Evolutionary conservation across 2,329 filamentous ascomycete species (phyloP).

Genomic region (Xylaria polymorpha): DNA sequence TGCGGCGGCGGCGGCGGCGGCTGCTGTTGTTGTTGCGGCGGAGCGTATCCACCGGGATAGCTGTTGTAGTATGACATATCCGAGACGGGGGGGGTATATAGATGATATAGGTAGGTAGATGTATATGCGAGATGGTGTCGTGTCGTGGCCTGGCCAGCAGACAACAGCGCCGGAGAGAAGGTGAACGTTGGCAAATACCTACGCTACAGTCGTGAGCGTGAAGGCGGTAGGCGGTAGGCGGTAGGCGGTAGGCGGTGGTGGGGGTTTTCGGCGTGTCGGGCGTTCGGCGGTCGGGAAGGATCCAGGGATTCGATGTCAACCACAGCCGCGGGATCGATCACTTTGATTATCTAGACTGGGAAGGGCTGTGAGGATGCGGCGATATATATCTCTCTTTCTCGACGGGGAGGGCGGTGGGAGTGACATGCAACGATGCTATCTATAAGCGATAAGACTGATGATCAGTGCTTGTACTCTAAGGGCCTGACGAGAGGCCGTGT

Average conservation of each 20-base stretch:
- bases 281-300: constrained; percentile 11
- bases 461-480: constrained; percentile 25
- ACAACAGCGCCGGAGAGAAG: constrained; percentile 19
- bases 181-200: too few species aligned
- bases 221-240: neutral
- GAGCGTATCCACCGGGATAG: constrained; percentile 51
- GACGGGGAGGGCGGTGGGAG: constrained; percentile 23
- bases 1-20: constrained; percentile 47
- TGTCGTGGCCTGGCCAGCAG: constrained; percentile 13
- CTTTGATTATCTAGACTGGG: constrained; percentile 29
- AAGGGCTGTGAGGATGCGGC: constrained; percentile 32
- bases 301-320: constrained; percentile 19
- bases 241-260: neutral
- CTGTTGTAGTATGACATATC: constrained; percentile 51
- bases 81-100: constrained; percentile 18
- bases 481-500: constrained; percentile 11
- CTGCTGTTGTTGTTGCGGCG: constrained; percentile 49
- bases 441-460: constrained; percentile 30
- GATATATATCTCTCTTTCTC: constrained; percentile 36
- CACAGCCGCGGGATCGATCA: constrained; percentile 27
- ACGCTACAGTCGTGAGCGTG: constrained; percentile 21
- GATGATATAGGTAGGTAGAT: constrained; percentile 7
- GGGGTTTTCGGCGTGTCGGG: constrained; percentile 29
- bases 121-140: constrained; percentile 21
- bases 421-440: constrained; percentile 23